phyloP scores from a whole-genome alignment of 805 yeast species.

The Candida xyloterini region DNA sequence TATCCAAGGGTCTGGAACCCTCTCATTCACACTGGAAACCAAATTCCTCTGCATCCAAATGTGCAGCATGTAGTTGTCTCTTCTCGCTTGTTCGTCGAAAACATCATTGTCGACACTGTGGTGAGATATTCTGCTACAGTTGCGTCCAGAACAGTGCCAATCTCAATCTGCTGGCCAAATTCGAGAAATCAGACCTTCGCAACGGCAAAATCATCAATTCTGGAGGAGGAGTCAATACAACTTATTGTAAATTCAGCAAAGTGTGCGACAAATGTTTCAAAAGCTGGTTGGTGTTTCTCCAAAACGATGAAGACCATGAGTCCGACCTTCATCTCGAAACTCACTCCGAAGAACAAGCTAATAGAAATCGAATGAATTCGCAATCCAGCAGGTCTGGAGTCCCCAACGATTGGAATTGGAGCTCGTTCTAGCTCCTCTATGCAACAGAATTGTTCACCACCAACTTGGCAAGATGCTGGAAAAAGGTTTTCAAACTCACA shows the following conservation, averaged over 20 bases:
- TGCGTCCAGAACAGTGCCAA: slow-evolving; percentile 32
- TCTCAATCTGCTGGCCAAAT: slow-evolving; percentile 34
- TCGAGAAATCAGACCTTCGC: slow-evolving; percentile 27
- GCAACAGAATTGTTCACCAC: slow-evolving; percentile 53
- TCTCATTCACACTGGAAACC: slow-evolving; percentile 54
- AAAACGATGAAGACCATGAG: slow-evolving; percentile 27
- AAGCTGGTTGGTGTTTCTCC: slow-evolving; percentile 27
- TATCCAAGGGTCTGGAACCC: slow-evolving; percentile 37
- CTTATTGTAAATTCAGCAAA: slow-evolving; percentile 27
- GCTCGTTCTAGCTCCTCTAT: slow-evolving; percentile 38
- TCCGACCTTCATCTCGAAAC: slow-evolving; percentile 12
- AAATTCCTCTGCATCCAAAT: slow-evolving; percentile 36
- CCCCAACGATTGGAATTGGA: slow-evolving; percentile 51
- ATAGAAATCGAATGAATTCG: slow-evolving; percentile 29
- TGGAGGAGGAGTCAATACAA: too few relatives aligned
- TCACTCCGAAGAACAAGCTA: slow-evolving; percentile 1
- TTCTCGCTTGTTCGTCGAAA: slow-evolving; percentile 34
- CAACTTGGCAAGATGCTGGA: slow-evolving; percentile 89
- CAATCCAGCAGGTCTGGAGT: slow-evolving; percentile 34
- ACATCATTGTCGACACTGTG: slow-evolving; percentile 55
- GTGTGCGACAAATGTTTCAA: slow-evolving; percentile 29
- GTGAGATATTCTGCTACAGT: slow-evolving; percentile 41
- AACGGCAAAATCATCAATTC: background rate
- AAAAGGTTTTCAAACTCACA: slow-evolving; percentile 90
- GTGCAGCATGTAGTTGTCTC: slow-evolving; percentile 31